Evolutionary conservation across 2,329 filamentous ascomycete species (phyloP).

Genomic region (Colletotrichum trifolii): DNA sequence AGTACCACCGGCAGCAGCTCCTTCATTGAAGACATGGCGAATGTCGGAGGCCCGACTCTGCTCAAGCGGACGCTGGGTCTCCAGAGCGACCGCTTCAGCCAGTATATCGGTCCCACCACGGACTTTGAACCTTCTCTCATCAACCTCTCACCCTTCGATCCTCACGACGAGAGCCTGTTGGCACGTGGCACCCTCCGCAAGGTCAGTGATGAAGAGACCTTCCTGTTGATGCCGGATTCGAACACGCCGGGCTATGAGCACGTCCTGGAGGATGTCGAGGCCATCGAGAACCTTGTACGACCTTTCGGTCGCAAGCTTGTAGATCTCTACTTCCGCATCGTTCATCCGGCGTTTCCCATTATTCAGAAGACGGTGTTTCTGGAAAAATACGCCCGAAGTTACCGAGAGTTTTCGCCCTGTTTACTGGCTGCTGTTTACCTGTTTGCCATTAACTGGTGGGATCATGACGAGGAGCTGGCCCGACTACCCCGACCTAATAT

Average conservation of each 20-base stretch:
- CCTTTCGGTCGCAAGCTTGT: constrained; percentile 82
- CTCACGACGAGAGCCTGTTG: constrained; percentile 81
- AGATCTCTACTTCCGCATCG: constrained; percentile 82
- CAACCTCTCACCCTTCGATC: constrained; percentile 82
- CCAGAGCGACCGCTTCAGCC: constrained; percentile 81
- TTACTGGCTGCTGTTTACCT: constrained; percentile 86
- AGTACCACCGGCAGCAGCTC: constrained; percentile 72
- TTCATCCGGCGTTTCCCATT: constrained; percentile 85
- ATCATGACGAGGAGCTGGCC: constrained; percentile 75
- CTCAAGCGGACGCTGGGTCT: constrained; percentile 79
- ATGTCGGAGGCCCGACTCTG: constrained; percentile 73
- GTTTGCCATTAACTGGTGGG: constrained; percentile 89
- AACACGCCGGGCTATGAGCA: constrained; percentile 79
- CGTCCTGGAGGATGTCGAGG: constrained; percentile 73
- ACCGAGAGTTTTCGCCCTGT: constrained; percentile 79
- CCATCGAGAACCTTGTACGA: constrained; percentile 79
- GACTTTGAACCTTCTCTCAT: constrained; percentile 88
- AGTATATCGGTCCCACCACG: constrained; percentile 85
- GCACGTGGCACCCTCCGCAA: constrained; percentile 76
- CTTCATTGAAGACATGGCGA: constrained; percentile 76
- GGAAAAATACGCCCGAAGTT: constrained; percentile 79
- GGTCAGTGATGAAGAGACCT: constrained; percentile 82
- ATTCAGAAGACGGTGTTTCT: constrained; percentile 84
- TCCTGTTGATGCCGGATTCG: constrained; percentile 81
- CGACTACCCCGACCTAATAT: constrained; percentile 76